Conservation (phyloP, 768 basidiomycete genomes). For the Xerocomellus dryophilus region DNA sequence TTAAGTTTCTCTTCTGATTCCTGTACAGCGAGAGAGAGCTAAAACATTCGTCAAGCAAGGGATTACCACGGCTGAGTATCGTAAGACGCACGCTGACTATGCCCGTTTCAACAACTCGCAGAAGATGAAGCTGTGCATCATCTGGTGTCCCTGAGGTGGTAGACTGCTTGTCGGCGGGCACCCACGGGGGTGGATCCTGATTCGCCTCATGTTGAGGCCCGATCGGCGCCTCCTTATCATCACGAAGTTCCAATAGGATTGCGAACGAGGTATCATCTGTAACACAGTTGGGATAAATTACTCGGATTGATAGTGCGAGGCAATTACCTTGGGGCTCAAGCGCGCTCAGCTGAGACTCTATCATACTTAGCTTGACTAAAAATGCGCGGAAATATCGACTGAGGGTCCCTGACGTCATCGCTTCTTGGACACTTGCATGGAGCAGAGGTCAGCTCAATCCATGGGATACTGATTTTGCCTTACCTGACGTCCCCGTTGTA, state of each 20-base stretch:
- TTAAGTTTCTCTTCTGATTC: constrained; percentile 71
- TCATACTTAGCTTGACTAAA: constrained; percentile 74
- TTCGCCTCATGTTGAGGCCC: constrained; percentile 43
- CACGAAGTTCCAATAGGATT: constrained; percentile 76
- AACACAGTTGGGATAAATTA: background rate
- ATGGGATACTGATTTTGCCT: constrained; percentile 1
- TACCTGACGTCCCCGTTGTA: constrained; percentile 72
- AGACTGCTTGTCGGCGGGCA: constrained; percentile 66
- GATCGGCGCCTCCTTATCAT: constrained; percentile 55
- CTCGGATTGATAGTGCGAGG: background rate
- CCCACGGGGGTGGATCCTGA: constrained; percentile 72
- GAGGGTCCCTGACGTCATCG: constrained; percentile 61
- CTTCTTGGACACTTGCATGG: constrained; percentile 59
- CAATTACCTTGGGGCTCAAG: constrained; percentile 51
- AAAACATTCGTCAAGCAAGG: constrained; percentile 3
- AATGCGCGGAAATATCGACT: constrained; percentile 81
- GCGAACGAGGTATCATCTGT: constrained; percentile 75
- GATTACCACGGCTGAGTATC: background rate
- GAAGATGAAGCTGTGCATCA: constrained; percentile 65
- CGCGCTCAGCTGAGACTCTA: constrained; percentile 67
- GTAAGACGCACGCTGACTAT: constrained; percentile 62
- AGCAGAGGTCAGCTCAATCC: background rate
- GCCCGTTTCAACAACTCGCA: constrained; percentile 81
- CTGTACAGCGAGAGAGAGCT: constrained; percentile 77
- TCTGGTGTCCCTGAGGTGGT: constrained; percentile 68